These are phyloP conservation scores for Ophiocordyceps camponoti-rufipedis DNA, from an alignment of 2,329 filamentous ascomycete genomes.

Conservation along the genomic window DNA sequence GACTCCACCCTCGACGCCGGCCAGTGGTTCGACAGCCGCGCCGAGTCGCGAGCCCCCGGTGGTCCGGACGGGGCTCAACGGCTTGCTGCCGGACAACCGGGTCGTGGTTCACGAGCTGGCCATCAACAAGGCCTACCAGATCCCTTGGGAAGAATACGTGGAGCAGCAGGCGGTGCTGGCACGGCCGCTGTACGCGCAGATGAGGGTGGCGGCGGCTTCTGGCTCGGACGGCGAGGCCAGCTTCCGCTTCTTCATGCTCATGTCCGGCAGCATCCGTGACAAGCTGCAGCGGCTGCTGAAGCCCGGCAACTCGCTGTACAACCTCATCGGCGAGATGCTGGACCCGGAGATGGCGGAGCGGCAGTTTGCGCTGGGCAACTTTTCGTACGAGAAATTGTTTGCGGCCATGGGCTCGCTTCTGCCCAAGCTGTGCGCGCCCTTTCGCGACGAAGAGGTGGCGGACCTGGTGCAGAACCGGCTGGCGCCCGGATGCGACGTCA, in stretches of 20 bases:
- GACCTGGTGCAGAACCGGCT: constrained; percentile 45
- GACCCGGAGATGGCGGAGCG: constrained; percentile 53
- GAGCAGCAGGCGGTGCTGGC: constrained; percentile 34
- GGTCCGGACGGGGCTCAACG: constrained; percentile 24
- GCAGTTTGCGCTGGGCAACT: constrained; percentile 52
- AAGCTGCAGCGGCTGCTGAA: constrained; percentile 57
- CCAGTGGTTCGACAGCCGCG: neutral
- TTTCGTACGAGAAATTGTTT: constrained; percentile 71
- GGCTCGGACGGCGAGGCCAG: constrained; percentile 37
- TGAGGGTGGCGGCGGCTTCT: constrained; percentile 40
- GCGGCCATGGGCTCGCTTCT: constrained; percentile 55
- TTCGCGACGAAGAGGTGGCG: constrained; percentile 61
- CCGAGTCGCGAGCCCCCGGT: constrained; percentile 2
- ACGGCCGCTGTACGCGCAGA: constrained; percentile 34
- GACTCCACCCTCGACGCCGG: constrained; percentile 26
- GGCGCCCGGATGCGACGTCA: constrained; percentile 38
- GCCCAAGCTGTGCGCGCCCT: constrained; percentile 64
- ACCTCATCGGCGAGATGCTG: constrained; percentile 55
- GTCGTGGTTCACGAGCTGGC: constrained; percentile 62
- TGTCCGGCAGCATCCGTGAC: constrained; percentile 51
- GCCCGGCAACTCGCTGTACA: constrained; percentile 54
- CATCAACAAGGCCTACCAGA: constrained; percentile 61
- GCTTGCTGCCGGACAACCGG: constrained; percentile 52
- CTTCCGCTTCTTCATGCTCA: constrained; percentile 46
- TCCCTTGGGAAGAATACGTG: constrained; percentile 42